Evolutionary conservation across 2,329 filamentous ascomycete genomes (phyloP).

Genomic region (Sarocladium strictum): DNA sequence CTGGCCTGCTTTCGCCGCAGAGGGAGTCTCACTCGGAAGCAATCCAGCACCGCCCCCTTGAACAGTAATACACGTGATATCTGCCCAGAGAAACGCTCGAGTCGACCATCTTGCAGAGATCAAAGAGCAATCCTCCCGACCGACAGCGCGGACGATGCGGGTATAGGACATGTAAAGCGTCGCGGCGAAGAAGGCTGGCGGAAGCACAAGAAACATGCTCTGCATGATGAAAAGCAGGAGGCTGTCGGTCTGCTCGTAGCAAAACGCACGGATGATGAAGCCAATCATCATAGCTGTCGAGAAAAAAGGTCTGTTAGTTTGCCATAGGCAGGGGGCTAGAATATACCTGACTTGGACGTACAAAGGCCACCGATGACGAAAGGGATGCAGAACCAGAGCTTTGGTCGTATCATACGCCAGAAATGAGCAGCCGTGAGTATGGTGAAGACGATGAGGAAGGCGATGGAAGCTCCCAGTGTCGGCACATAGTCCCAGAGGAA

Average conservation of each 20-base stretch:
- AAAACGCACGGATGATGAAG: constrained; percentile 34
- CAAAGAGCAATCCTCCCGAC: not conserved
- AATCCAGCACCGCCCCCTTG: not conserved
- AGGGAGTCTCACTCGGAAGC: not conserved
- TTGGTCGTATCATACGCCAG: constrained; percentile 31
- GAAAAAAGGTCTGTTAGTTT: not conserved
- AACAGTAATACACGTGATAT: constrained; percentile 1
- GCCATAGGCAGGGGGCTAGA: too few relatives aligned
- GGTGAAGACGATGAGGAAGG: constrained; percentile 35
- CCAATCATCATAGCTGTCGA: not conserved
- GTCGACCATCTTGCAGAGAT: not conserved
- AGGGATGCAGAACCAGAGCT: constrained; percentile 38
- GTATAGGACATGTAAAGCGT: constrained; percentile 32
- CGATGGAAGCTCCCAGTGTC: constrained; percentile 32
- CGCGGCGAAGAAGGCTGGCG: constrained; percentile 15
- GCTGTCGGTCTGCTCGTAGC: constrained; percentile 20
- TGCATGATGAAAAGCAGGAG: constrained; percentile 11
- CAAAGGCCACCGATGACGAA: constrained; percentile 34
- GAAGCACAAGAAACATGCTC: not conserved
- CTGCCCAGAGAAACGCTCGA: not conserved
- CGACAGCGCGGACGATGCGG: not conserved
- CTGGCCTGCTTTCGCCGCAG: not conserved
- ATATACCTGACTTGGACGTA: constrained; percentile 18
- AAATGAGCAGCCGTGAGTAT: constrained; percentile 28
- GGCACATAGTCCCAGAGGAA: constrained; percentile 30